Evolutionary conservation across 1,284 basidiomycete species (phyloP).

Genomic region (Malassezia restricta): DNA sequence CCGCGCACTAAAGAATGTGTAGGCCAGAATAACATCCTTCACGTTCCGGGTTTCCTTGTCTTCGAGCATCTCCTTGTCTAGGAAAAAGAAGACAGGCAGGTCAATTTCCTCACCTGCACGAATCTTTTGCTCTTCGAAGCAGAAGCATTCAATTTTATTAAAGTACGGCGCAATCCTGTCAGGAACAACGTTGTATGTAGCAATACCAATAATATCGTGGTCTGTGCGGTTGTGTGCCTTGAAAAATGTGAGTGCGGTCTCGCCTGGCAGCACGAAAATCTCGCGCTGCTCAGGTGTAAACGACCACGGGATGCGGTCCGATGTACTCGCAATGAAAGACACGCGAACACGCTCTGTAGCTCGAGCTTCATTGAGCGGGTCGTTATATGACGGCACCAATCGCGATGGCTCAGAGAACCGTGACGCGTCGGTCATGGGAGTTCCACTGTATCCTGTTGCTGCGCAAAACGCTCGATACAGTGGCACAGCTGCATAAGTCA

Average conservation of each 20-base stretch:
- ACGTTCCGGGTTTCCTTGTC: conserved; percentile 75
- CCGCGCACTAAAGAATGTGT: conserved; percentile 80
- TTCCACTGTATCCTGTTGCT: conserved; percentile 90
- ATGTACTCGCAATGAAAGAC: conserved; percentile 83
- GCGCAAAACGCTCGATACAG: conserved; percentile 95
- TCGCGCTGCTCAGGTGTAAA: conserved; percentile 83
- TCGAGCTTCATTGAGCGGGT: conserved; percentile 19
- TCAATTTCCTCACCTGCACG: conserved; percentile 93
- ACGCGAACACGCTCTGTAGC: conserved; percentile 59
- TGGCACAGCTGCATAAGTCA: conserved; percentile 90
- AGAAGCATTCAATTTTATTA: conserved; percentile 98
- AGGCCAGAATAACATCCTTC: conserved; percentile 82
- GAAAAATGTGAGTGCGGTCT: conserved; percentile 93
- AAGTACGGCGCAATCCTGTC: conserved; percentile 96
- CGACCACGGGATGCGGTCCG: conserved; percentile 79
- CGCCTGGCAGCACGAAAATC: conserved; percentile 82
- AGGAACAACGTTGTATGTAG: conserved; percentile 92
- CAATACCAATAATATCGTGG: conserved; percentile 90
- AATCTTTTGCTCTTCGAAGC: conserved; percentile 95
- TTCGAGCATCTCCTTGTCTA: conserved; percentile 87
- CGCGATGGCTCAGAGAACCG: conserved; percentile 27
- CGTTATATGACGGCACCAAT: conserved; percentile 25
- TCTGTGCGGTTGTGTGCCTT: conserved; percentile 75
- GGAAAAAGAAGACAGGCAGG: conserved; percentile 96
- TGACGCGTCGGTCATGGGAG: conserved; percentile 59